Evolutionary conservation across 2,329 filamentous ascomycete species (phyloP).

Genomic region (Macrophomina phaseolina): DNA sequence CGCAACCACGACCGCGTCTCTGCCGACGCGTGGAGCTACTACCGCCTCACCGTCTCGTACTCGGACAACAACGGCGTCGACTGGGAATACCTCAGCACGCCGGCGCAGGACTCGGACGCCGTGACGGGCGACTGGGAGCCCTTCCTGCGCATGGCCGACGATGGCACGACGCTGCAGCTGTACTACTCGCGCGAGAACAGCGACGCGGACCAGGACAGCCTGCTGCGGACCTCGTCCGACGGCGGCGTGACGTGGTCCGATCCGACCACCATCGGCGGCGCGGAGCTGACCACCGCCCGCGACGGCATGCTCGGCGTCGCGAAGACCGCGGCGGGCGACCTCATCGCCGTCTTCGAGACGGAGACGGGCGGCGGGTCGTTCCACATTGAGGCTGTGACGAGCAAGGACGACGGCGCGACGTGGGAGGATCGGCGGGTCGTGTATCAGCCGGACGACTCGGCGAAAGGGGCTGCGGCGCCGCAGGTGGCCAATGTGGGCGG

Average conservation of each 20-base stretch:
- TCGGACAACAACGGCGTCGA: conserved; percentile 49
- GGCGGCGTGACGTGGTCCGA: conserved; percentile 48
- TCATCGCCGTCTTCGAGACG: conserved; percentile 54
- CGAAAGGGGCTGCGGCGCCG: conserved; percentile 47
- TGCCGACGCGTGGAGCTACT: conserved; percentile 35
- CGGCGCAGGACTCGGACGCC: conserved; percentile 33
- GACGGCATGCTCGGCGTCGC: conserved; percentile 57
- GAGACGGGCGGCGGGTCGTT: conserved; percentile 39
- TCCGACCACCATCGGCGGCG: conserved; percentile 44
- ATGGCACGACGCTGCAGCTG: conserved; percentile 48
- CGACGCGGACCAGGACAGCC: conserved; percentile 49
- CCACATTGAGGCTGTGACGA: conserved; percentile 46
- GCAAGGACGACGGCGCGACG: conserved; percentile 49
- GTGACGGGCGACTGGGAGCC: conserved; percentile 55
- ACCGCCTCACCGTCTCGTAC: conserved; percentile 52
- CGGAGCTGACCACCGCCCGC: conserved; percentile 38
- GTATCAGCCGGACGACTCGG: conserved; percentile 37
- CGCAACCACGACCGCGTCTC: conserved; percentile 41
- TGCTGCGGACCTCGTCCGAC: conserved; percentile 49
- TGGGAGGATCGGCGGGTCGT: conserved; percentile 47
- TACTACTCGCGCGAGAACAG: conserved; percentile 54
- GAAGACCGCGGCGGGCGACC: conserved; percentile 35
- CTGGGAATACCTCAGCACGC: conserved; percentile 43
- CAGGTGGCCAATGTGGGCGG: conserved; percentile 52
- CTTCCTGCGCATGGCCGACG: conserved; percentile 47